These are phyloP conservation scores for Paecilomyces sp. DNA, from an alignment of 2,329 filamentous ascomycete genomes.

Conservation along the genomic window DNA sequence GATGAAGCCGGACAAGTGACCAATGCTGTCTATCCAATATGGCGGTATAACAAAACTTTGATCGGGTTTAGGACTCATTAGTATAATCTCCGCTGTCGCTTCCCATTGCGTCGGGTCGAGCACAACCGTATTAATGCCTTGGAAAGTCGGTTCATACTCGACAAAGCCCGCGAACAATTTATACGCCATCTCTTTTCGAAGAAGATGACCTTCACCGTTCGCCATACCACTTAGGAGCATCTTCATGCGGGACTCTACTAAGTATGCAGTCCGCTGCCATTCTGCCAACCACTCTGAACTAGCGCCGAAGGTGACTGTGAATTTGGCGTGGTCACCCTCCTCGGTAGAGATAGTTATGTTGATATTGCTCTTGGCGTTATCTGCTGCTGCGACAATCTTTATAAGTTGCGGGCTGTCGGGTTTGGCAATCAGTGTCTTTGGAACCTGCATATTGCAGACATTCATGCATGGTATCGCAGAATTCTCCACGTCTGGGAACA, in stretches of 20 bases:
- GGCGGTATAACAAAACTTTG: neutral
- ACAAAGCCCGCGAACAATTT: slow-evolving; percentile 28
- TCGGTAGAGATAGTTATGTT: slow-evolving; percentile 2
- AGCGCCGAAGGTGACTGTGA: slow-evolving; percentile 1
- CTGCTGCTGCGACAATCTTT: slow-evolving; percentile 1
- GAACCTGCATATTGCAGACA: slow-evolving; percentile 3
- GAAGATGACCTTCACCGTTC: slow-evolving; percentile 20
- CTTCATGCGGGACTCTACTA: slow-evolving; percentile 25
- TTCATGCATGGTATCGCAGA: slow-evolving; percentile 1
- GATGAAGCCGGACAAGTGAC: slow-evolving; percentile 30
- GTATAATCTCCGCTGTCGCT: slow-evolving; percentile 21
- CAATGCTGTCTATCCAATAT: slow-evolving; percentile 28
- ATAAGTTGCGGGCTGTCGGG: slow-evolving; percentile 1
- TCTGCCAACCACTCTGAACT: slow-evolving; percentile 16
- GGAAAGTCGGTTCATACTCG: slow-evolving; percentile 25
- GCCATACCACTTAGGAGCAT: slow-evolving; percentile 19
- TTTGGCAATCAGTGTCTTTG: slow-evolving; percentile 4
- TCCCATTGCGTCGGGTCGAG: slow-evolving; percentile 30
- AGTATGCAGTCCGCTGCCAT: slow-evolving; percentile 21
- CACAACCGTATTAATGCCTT: slow-evolving; percentile 29
- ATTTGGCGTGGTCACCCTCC: slow-evolving; percentile 1
- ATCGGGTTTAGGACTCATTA: neutral
- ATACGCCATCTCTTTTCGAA: slow-evolving; percentile 28
- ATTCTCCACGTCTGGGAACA: neutral
- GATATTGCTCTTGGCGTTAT: slow-evolving; percentile 1